Evolutionary conservation across 176 grass and related monocot species (phyloP), one percentile per base, ranked within the genome.

Genomic region (Phragmites australis): DNA sequence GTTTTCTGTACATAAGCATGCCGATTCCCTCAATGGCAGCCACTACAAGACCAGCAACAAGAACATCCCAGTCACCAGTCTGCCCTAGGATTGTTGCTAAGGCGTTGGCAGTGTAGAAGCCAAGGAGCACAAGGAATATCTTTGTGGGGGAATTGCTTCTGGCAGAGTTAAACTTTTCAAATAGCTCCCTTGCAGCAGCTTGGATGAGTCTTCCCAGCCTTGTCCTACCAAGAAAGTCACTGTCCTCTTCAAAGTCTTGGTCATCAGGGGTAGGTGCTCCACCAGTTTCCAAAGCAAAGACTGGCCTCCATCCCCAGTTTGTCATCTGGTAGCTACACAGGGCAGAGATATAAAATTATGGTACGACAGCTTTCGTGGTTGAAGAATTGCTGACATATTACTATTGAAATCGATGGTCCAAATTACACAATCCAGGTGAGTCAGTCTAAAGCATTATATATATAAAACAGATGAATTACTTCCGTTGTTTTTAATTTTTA

Each of bases 61-160:
- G 86, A 72, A 98, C 96, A 81, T 98, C 96, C 96, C 96, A 98
- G 61, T 98, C 96, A 42, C 96, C 96, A 10, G 92, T 98, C 47
- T 98, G 96, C 68, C 96, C 96, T 52, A 94, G 81, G 81, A 98
- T 94, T 29, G 96, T 98, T 30, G 92, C 92, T 30, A 98, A 74
- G 61, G 96, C 96, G 39, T 98, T 98, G 49, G 96, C 92, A 0
- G 92, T 98, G 77, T 98, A 98, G 80, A 98, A 98, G 30, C 96
- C 96, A 59, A 98, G 40, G 41, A 98, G 90, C 52, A 98, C 74
- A 3, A 98, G 92, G 80, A 98, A 98, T 85, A 93, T 93, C 81
- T 98, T 94, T 68, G 81, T 93, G 1, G 92, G 90, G 0, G 93
- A 78, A 40, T 94, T 93, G 32, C 75, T 94, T 62, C 96, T 90